Conservation (phyloP, 768 basidiomycete species). For the Chalciporus sphaerocephalus region DNA sequence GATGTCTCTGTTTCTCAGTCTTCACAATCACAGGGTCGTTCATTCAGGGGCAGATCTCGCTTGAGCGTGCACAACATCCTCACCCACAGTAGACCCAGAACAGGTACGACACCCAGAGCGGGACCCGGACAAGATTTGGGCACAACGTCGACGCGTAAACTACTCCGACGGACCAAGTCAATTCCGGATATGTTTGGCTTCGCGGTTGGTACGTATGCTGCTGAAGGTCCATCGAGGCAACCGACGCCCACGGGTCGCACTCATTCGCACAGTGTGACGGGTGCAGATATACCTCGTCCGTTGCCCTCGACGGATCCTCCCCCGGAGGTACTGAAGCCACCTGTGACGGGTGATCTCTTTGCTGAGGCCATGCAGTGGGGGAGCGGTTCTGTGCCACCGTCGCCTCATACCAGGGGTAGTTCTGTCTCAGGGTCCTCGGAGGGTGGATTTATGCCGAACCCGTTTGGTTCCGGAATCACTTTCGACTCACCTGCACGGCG, state of each 20-base stretch:
- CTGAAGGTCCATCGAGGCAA: constrained; percentile 28
- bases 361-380: constrained; percentile 63
- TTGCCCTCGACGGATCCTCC: constrained; percentile 23
- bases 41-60: constrained; percentile 52
- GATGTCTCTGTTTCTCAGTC: constrained; percentile 26
- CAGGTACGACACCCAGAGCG: constrained; percentile 19
- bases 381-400: constrained; percentile 32
- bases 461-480: constrained; percentile 60
- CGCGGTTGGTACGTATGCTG: constrained; percentile 26
- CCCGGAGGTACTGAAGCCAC: constrained; percentile 24
- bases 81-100: constrained; percentile 48
- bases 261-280: constrained; percentile 78
- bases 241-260: constrained; percentile 46
- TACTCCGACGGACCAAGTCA: constrained; percentile 67
- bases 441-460: constrained; percentile 38
- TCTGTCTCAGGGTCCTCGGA: constrained; percentile 19
- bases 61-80: constrained; percentile 65
- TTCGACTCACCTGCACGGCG: constrained; percentile 58
- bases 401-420: constrained; percentile 31
- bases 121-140: constrained; percentile 31
- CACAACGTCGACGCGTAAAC: constrained; percentile 40
- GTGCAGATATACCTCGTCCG: constrained; percentile 54
- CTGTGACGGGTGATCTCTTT: constrained; percentile 51
- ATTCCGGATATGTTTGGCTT: constrained; percentile 53
- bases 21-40: constrained; percentile 29